Conservation (phyloP, 805 yeast species). For the Yarrowia bubula region DNA sequence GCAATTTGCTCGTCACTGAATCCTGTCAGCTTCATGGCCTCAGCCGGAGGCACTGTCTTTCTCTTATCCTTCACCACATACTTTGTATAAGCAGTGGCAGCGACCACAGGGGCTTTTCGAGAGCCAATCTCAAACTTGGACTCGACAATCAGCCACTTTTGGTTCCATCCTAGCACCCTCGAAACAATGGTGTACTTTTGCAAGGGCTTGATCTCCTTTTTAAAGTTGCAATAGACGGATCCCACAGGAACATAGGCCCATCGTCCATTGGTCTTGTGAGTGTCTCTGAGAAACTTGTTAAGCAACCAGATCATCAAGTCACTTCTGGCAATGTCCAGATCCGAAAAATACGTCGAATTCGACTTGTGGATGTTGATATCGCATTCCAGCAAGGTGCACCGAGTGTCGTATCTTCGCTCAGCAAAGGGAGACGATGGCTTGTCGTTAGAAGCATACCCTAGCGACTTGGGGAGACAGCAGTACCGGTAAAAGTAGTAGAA, state of each 20-base stretch:
- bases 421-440: slow-evolving; percentile 42
- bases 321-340: slow-evolving; percentile 75
- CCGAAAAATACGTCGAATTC: slow-evolving; percentile 80
- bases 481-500: slow-evolving; percentile 48
- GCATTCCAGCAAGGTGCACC: slow-evolving; percentile 73
- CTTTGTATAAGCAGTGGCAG: slow-evolving; percentile 67
- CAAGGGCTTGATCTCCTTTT: slow-evolving; percentile 71
- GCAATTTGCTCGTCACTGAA: slow-evolving; percentile 49
- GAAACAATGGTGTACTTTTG: slow-evolving; percentile 55
- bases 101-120: slow-evolving; percentile 41
- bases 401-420: slow-evolving; percentile 47
- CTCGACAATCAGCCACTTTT: slow-evolving; percentile 76
- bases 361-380: slow-evolving; percentile 86
- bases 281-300: slow-evolving; percentile 52
- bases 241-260: slow-evolving; percentile 77
- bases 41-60: slow-evolving; percentile 67
- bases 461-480: slow-evolving; percentile 40
- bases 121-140: slow-evolving; percentile 54
- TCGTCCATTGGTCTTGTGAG: slow-evolving; percentile 41
- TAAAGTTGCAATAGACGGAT: slow-evolving; percentile 62
- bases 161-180: slow-evolving; percentile 75
- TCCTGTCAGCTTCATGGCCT: slow-evolving; percentile 56
- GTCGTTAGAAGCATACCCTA: background rate
- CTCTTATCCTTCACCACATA: slow-evolving; percentile 80
- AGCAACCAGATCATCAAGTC: slow-evolving; percentile 57